Evolutionary conservation across 257 asterid species (phyloP), one percentile per base, ranked within the genome.

Genomic region (Solanum sitiens): DNA sequence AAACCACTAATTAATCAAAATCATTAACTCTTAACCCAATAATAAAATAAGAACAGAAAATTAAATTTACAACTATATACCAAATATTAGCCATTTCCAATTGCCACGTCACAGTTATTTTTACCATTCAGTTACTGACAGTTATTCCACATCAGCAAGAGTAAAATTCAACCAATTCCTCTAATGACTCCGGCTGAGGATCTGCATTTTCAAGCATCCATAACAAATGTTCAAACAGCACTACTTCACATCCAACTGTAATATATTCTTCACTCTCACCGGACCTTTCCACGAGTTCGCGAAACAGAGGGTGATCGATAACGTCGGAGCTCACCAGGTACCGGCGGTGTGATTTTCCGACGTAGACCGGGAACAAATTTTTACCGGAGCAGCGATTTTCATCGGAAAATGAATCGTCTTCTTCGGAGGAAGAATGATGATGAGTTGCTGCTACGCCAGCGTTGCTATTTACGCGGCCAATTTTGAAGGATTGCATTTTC

Each of bases 401-500:
- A 50, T 77, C 23, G 59, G 68, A 32, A 32, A 15, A 40, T 47
- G 30, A 3, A 8, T 86, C 86, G 5, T 91, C 86, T 85, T 44
- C 53, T 68, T 59, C 79, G 86, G 87, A 88, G 67, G 87, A 86
- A 27, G 84, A 72, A 33, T 44, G 47, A 53, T 61, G 84, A 25
- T 63, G 61, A 32, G 86, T 86, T 70, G 90, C 90, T 70, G 90
- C 90, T 6, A 76, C 89, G 68, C 90, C 90, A 45, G 97, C 86
- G 90, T 90, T 90, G 67, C 90, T 88, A 21, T 72, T 88, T 53
- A 87, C 70, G 44, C 96, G 96, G 82, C 95, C 92, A 83, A 95
- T 92, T 90, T 95, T 96, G 98, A 95, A 96, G 21, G 99, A 96
- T 88, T 96, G 98, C 99, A 96, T 95, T 92, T 93, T 96, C 89